phyloP scores from a whole-genome alignment of 495 filamentous ascomycete species.

The Amphirosellinia nigrospora region DNA sequence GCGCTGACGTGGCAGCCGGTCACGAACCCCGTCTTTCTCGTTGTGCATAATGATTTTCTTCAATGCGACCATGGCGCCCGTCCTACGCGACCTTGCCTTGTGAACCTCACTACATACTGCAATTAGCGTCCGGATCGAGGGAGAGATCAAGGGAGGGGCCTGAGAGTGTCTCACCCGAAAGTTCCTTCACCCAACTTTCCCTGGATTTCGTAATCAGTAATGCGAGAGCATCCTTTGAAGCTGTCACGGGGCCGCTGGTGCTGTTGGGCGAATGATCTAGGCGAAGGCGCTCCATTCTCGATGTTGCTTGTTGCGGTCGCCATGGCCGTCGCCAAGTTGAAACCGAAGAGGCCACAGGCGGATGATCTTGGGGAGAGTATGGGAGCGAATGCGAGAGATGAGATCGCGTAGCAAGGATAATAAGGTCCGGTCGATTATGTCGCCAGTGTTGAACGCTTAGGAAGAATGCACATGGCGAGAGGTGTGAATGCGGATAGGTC shows the following conservation, averaged over 20 bases:
- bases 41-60: constrained; percentile 96
- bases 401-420: neutral
- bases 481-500: neutral
- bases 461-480: constrained; percentile 17
- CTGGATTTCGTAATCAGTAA: constrained; percentile 84
- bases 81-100: constrained; percentile 79
- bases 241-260: constrained; percentile 54
- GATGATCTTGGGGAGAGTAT: neutral
- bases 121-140: constrained; percentile 23
- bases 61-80: constrained; percentile 76
- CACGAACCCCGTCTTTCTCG: constrained; percentile 77
- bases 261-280: constrained; percentile 51
- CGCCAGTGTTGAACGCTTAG: neutral
- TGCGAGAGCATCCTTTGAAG: constrained; percentile 86
- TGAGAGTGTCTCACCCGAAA: constrained; percentile 70
- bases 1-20: neutral
- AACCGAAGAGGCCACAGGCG: constrained; percentile 20
- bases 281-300: constrained; percentile 42
- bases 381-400: neutral
- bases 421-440: constrained; percentile 11
- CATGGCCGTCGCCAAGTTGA: constrained; percentile 44
- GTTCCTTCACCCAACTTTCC: constrained; percentile 97
- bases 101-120: constrained; percentile 77
- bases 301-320: constrained; percentile 40
- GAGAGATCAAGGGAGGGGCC: neutral